phyloP scores from a whole-genome alignment of 2,329 filamentous ascomycete genomes.

The Hypoxylon sp. region DNA sequence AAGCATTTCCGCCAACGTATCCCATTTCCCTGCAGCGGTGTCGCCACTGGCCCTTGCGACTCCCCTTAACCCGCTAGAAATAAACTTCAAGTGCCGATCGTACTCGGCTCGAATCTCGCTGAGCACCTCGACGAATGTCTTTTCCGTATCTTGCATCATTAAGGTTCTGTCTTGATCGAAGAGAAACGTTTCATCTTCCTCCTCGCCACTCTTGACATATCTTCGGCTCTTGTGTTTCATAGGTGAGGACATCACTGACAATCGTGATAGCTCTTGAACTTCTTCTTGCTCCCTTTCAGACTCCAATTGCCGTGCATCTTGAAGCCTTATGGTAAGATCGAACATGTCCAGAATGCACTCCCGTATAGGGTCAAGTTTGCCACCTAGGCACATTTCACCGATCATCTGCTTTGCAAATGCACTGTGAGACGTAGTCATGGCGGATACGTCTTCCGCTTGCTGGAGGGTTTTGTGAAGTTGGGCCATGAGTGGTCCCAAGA shows the following conservation, averaged over 20 bases:
- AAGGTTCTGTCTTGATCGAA: conserved; percentile 51
- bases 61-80: conserved; percentile 79
- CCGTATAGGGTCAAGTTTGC: conserved; percentile 78
- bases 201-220: conserved; percentile 51
- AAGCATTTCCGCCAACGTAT: conserved; percentile 84
- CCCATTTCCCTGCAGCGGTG: conserved; percentile 74
- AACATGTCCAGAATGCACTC: conserved; percentile 82
- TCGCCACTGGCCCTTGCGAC: conserved; percentile 82
- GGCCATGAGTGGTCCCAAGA: conserved; percentile 73
- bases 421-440: conserved; percentile 81
- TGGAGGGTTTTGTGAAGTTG: conserved; percentile 71
- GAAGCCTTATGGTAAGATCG: conserved; percentile 80
- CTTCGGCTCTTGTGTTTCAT: conserved; percentile 47
- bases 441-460: conserved; percentile 80
- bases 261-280: conserved; percentile 58
- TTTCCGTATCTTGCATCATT: conserved; percentile 55
- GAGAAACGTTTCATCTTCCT: conserved; percentile 54
- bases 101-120: conserved; percentile 73
- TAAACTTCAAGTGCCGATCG: conserved; percentile 76
- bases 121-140: conserved; percentile 68
- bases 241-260: conserved; percentile 57
- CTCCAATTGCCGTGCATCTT: conserved; percentile 68
- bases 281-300: conserved; percentile 57
- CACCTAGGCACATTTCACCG: conserved; percentile 78
- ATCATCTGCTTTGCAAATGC: conserved; percentile 74